Evolutionary conservation across 2,329 filamentous ascomycete species (phyloP), one percentile per base, ranked within the genome.

Genomic region (Penicillium sp.): DNA sequence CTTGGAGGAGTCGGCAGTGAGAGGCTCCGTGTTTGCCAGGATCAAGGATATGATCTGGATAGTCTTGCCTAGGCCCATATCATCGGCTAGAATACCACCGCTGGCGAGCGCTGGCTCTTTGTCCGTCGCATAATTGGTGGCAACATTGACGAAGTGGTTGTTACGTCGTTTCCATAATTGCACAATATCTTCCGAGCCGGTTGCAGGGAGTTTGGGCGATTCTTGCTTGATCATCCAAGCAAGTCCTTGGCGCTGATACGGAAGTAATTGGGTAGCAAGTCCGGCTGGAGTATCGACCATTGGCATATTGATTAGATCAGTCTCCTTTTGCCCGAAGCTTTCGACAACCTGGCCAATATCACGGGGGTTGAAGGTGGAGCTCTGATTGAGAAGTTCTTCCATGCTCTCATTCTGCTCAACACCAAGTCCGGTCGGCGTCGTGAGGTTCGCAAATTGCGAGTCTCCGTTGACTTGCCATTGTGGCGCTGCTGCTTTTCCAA

Each of bases 21-120:
- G 66, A 2, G 69, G 69, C 14, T 64, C 54, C 1, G 68, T 57
- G 49, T 83, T 80, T 2, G 80, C 74, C 56, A 91, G 72, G 47
- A 95, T 85, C 30, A 95, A 72, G 45, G 88, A 87, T 58, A 95
- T 92, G 40, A 90, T 80, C 65, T 95, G 87, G 8, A 95, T 77
- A 0, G 90, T 95, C 73, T 95, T 95, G 19, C 90, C 90, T 4
- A 95, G 72, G 3, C 90, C 90, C 91, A 95, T 95, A 61, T 95
- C 90, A 66, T 95, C 90, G 2, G 89, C 89, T 8, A 95, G 77
- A 41, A 95, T 90, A 28, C 90, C 90, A 14, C 90, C 90, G 41
- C 83, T 88, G 6, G 88, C 82, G 18, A 95, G 76, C 0, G 73
- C 68, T 0, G 89, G 89, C 1, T 77, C 69, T 2, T 66, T 68